These are phyloP conservation scores for Batkoa obscura DNA, from an alignment of 371 early-diverging fungal genomes.

Conservation along the genomic window DNA sequence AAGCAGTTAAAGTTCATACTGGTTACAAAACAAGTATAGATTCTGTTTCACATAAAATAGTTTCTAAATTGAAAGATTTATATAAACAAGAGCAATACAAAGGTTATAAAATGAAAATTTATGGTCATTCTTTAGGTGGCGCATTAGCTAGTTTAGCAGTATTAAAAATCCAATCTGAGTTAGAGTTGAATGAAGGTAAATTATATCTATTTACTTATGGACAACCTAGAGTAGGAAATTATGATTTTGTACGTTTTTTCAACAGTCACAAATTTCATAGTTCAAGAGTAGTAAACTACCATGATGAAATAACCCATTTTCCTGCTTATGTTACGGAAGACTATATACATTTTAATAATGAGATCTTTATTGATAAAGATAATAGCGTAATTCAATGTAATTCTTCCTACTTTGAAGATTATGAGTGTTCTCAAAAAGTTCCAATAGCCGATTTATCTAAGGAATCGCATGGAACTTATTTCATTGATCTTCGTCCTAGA, in stretches of 20 bases:
- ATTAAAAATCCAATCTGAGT: neutral
- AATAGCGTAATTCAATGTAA: neutral
- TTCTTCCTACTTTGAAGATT: neutral
- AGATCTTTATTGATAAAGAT: neutral
- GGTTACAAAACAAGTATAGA: too few species aligned
- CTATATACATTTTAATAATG: neutral
- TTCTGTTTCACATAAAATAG: too few species aligned
- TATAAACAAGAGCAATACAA: neutral
- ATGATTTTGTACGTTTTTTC: neutral
- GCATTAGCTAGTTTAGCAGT: neutral
- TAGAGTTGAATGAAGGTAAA: neutral
- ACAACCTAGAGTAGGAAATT: neutral
- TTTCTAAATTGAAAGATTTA: too few species aligned
- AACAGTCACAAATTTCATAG: neutral
- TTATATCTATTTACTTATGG: neutral
- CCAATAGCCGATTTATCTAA: neutral
- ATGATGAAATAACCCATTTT: neutral
- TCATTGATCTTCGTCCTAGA: neutral
- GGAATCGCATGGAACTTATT: neutral
- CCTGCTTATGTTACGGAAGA: neutral
- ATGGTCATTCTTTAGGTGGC: neutral
- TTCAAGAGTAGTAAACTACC: neutral
- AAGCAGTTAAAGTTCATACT: too few species aligned
- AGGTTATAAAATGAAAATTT: neutral
- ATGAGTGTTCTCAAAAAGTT: neutral